A percentile compares a stretch with the other conserved stretches of the same genome.
Conservation (phyloP, 257 asterid genomes). For the Solanum tarapatanum region DNA sequence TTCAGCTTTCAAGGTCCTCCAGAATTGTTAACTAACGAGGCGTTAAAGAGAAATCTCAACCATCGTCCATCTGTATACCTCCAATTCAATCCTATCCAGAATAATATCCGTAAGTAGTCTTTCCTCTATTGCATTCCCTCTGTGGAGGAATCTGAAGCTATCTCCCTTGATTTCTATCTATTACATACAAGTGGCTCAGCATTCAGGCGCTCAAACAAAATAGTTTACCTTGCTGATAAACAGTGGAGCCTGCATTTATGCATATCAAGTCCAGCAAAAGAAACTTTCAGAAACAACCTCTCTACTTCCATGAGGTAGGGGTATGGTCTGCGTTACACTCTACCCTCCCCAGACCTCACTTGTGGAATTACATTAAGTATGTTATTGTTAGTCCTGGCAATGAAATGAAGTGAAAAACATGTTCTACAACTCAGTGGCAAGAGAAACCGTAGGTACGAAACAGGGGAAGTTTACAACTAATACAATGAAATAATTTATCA, state of each 20-base stretch:
- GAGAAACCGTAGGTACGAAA: neutral
- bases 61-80: neutral
- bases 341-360: neutral
- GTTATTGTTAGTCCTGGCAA: neutral
- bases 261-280: neutral
- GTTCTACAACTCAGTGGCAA: neutral
- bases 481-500: neutral
- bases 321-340: neutral
- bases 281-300: neutral
- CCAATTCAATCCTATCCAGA: neutral
- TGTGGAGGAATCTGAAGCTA: neutral
- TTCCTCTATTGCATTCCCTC: neutral
- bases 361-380: neutral
- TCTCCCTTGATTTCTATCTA: neutral
- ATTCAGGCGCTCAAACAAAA: neutral
- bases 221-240: neutral
- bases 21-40: neutral
- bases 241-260: neutral
- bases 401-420: neutral
- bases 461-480: neutral
- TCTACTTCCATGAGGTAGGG: neutral
- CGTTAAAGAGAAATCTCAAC: neutral
- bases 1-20: neutral
- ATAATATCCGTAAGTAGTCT: neutral
- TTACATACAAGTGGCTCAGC: neutral